Base-by-base conservation (phyloP, 169 alveolate genomes). In the Ichthyophthirius multifiliis region DNA sequence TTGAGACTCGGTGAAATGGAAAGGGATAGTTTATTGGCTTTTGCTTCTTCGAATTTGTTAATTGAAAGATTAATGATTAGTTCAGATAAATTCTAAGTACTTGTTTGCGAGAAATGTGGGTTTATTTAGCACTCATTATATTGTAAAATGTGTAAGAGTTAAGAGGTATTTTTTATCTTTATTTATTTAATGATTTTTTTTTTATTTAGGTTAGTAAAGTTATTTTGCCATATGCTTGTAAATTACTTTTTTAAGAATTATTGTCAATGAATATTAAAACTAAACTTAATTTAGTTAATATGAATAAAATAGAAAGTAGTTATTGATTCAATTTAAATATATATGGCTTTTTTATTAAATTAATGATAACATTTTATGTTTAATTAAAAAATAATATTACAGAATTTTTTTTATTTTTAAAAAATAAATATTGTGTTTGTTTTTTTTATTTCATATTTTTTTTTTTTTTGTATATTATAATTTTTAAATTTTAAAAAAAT, bases 1-100 rank as follows among this genome's bases (percentile, higher is more conserved):
- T 89, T 98, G 48, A 93, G 99, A 63, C 92, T 98, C 30, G 99
- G 99, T 46, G 99, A 99, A 90, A 99, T 99, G 99, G 99, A 99
- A 84, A 94, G 99, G 75, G 99, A 99, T 88, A 98, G 99, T 90
- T 88, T 99, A 45, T 98, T 99, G 43, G 99, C 99, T 7, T 98
- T 98, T 95, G 99, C 99, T n/a, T 99, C 99, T 16, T 93, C 99
- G 75, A 96, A 97, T 55, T 90, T 99, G 39, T 82, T 98, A 62
- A 92, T 98, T 32, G 99, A 98, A 89, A 96, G 99, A 41, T 96
- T 99, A 41, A 97, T 98, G 99, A 74, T 97, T 37, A 94, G 99
- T 74, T 93, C 99, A 81, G 99, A 99, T 84, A 98, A 96, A 43
- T 98, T 97, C 89, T 92, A 93, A n/a, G 98, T 98, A 20, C 87